Base-by-base conservation (phyloP, 1,139 yeast species). In the Sugiyamaella pinicola region DNA sequence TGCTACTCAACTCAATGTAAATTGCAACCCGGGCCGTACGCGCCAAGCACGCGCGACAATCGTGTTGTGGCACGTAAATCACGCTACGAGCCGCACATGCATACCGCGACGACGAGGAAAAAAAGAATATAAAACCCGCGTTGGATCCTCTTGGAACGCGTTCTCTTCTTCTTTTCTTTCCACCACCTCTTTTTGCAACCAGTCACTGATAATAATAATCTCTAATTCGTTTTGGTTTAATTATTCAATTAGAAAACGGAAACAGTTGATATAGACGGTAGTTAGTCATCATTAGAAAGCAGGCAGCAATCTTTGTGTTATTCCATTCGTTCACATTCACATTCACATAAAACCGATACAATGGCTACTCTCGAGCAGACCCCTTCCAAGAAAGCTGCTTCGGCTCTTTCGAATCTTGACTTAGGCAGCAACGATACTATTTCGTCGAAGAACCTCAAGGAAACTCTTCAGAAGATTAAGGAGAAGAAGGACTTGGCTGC, bases 351-450 rank as follows among this genome's bases (percentile, higher is more conserved):
- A 26, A 4, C 9, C 9, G 9, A 26, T 21, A 28, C 35, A 38
- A 56, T 56, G 61, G 28, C 58, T 40, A 56, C 59, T 49, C 61
- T 67, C 37, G 66, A 67, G 34, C 67, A 66, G 54, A 71, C 75
- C 43, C 75, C 75, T 42, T 69, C 73, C 37, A 71, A 70, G 63
- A 64, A 69, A 62, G 65, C 74, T 47, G 74, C 75, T 24, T 61
- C 65, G 29, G 73, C 68, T 40, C 61, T 72, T 46, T 58, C 66
- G 28, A 63, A 61, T 47, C 66, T 72, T 34, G 66, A 67, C 56
- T 64, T 72, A 6, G 37, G 43, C 51, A 58, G 60, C 51, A 55
- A 55, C 39, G 45, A 33, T 28, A 22, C 34, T 10, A 47, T 47
- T 22, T 61, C 60, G 38, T 51, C 51, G 35, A 54, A 55, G 53